A percentile compares a stretch with the other conserved stretches of the same genome.
phyloP scores from a whole-genome alignment of 169 alveolate genomes.

The Plasmodium vinckei region DNA sequence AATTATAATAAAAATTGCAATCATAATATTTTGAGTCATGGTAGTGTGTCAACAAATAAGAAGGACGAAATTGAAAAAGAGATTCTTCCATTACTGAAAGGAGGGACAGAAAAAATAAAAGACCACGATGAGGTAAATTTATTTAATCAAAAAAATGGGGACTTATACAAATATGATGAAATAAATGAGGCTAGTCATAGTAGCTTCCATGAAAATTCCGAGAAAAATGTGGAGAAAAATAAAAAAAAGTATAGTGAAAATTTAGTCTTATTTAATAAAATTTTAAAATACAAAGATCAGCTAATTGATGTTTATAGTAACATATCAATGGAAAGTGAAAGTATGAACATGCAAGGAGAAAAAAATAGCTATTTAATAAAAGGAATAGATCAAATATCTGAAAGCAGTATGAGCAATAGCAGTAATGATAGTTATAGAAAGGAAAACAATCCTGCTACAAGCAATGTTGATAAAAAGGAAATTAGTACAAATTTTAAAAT shows the following conservation, averaged over 20 bases:
- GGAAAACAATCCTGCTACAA: no score
- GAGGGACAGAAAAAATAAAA: not conserved
- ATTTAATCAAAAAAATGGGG: no score
- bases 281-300: constrained; percentile 48
- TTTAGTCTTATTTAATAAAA: constrained; percentile 35
- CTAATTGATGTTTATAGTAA: constrained; percentile 15
- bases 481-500: no score
- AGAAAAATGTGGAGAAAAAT: constrained; percentile 10
- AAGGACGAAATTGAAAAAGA: not conserved
- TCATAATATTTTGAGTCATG: no score
- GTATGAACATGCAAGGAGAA: not conserved
- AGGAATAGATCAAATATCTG: not conserved
- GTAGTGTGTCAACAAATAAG: not conserved
- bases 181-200: no score
- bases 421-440: no score
- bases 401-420: no score
- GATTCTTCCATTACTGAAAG: not conserved
- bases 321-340: not conserved
- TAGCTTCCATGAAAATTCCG: not conserved
- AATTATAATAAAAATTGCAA: no score
- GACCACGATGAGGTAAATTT: not conserved
- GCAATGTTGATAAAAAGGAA: no score
- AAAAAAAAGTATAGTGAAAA: constrained; percentile 31
- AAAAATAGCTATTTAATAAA: not conserved
- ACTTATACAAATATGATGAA: no score